Evolutionary conservation across 2,329 filamentous ascomycete species (phyloP).

Genomic region (Blumeriella jaapii): DNA sequence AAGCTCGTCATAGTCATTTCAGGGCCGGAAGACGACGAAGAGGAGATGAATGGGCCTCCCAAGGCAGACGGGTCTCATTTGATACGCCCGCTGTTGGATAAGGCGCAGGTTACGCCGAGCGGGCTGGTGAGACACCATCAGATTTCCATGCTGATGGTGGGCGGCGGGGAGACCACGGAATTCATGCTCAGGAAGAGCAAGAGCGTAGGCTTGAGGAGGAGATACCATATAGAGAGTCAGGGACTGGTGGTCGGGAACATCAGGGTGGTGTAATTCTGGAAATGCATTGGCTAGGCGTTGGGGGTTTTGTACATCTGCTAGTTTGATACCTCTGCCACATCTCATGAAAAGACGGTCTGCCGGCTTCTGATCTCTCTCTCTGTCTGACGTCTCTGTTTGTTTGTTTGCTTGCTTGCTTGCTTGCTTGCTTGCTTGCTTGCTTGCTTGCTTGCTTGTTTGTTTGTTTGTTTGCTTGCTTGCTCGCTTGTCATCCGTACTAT

Average conservation of each 20-base stretch:
- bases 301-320: too few relatives aligned
- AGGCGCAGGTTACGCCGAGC: slow-evolving; percentile 42
- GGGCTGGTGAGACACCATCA: slow-evolving; percentile 38
- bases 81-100: slow-evolving; percentile 61
- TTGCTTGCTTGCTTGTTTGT: too few relatives aligned
- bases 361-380: too few relatives aligned
- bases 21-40: slow-evolving; percentile 32
- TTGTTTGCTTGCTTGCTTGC: too few relatives aligned
- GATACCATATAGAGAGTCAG: slow-evolving; percentile 73
- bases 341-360: too few relatives aligned
- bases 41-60: slow-evolving; percentile 24
- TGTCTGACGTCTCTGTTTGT: too few relatives aligned
- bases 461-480: too few relatives aligned
- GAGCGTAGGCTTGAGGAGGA: slow-evolving; percentile 62
- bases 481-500: too few relatives aligned
- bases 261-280: slow-evolving; percentile 38
- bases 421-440: too few relatives aligned
- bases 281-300: too few relatives aligned
- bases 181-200: slow-evolving; percentile 49
- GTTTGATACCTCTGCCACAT: too few relatives aligned
- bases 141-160: slow-evolving; percentile 75
- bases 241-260: slow-evolving; percentile 71
- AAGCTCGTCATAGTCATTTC: slow-evolving; percentile 74
- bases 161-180: slow-evolving; percentile 56
- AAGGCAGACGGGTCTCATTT: slow-evolving; percentile 27